A percentile compares a stretch with the other conserved stretches of the same genome.
Evolutionary conservation across 805 yeast species (phyloP).

Genomic region (Metschnikowia borealis): DNA sequence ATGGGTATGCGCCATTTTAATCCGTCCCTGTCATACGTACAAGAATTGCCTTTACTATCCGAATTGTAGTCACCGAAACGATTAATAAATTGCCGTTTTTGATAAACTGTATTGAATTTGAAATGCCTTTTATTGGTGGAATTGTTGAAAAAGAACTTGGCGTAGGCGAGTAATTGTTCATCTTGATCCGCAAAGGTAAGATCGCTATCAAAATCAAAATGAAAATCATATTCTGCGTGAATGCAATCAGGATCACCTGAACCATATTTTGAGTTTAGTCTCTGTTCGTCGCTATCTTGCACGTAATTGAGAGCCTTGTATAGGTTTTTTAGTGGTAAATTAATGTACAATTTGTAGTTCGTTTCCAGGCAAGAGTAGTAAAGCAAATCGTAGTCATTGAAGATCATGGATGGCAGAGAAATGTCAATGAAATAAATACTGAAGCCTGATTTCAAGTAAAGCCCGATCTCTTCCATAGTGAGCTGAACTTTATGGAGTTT

Average conservation of each 20-base stretch:
- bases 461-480: conserved; percentile 54
- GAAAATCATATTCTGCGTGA: conserved; percentile 19
- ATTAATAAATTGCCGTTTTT: conserved; percentile 39
- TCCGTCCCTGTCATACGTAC: conserved; percentile 35
- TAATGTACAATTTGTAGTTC: conserved; percentile 40
- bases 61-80: conserved; percentile 38
- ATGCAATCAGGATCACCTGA: conserved; percentile 16
- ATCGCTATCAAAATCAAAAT: conserved; percentile 7
- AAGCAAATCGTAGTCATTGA: conserved; percentile 42
- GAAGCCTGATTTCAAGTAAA: conserved; percentile 50
- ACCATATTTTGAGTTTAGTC: conserved; percentile 15
- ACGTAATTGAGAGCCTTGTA: conserved; percentile 43
- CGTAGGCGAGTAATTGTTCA: conserved; percentile 26
- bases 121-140: conserved; percentile 29
- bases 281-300: conserved; percentile 26
- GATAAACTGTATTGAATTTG: conserved; percentile 40
- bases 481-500: conserved; percentile 38
- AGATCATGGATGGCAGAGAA: conserved; percentile 36
- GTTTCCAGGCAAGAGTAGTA: conserved; percentile 39
- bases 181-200: conserved; percentile 7
- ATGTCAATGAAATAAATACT: conserved; percentile 43
- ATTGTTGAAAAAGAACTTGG: conserved; percentile 32
- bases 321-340: conserved; percentile 43
- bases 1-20: conserved; percentile 43
- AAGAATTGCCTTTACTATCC: conserved; percentile 13